Conservation (phyloP, 768 basidiomycete species). For the Macrocybe gigantea region DNA sequence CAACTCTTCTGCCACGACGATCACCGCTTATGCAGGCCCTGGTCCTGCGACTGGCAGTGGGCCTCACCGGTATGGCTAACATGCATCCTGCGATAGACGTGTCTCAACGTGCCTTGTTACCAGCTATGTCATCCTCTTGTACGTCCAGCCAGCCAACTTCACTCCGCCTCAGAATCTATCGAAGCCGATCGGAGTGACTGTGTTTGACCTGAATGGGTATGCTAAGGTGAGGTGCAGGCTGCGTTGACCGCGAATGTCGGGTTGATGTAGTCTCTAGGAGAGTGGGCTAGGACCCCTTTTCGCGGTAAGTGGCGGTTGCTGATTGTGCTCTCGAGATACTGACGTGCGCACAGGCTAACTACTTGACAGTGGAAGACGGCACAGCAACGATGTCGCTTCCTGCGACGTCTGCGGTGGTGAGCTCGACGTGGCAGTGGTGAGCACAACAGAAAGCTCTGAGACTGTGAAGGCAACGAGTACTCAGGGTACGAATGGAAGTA, state of each 20-base stretch:
- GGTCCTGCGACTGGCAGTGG: constrained; percentile 64
- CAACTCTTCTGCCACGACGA: constrained; percentile 35
- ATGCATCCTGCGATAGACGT: background rate
- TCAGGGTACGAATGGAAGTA: background rate
- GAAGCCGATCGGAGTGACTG: constrained; percentile 42
- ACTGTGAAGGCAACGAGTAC: constrained; percentile 2
- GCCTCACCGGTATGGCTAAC: constrained; percentile 55
- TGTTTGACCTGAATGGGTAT: constrained; percentile 55
- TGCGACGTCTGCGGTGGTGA: constrained; percentile 60
- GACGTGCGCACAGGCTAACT: constrained; percentile 43
- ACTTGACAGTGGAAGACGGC: constrained; percentile 72
- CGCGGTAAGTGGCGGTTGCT: constrained; percentile 34
- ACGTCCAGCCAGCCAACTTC: constrained; percentile 60
- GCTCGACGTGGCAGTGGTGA: constrained; percentile 40
- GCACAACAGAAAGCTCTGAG: background rate
- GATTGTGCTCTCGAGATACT: background rate
- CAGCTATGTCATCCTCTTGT: constrained; percentile 67
- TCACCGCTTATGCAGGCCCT: constrained; percentile 70
- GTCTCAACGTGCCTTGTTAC: background rate
- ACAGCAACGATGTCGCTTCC: constrained; percentile 44
- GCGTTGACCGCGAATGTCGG: background rate
- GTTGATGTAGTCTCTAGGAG: constrained; percentile 23
- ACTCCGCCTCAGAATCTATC: constrained; percentile 52
- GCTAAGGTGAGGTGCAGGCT: constrained; percentile 33
- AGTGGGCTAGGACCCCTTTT: constrained; percentile 54